Percentiles rank a stretch among this genome's conserved stretches.
These are phyloP conservation scores for Monosporozyma unispora DNA, from an alignment of 805 yeast genomes.

Conservation along the genomic window DNA sequence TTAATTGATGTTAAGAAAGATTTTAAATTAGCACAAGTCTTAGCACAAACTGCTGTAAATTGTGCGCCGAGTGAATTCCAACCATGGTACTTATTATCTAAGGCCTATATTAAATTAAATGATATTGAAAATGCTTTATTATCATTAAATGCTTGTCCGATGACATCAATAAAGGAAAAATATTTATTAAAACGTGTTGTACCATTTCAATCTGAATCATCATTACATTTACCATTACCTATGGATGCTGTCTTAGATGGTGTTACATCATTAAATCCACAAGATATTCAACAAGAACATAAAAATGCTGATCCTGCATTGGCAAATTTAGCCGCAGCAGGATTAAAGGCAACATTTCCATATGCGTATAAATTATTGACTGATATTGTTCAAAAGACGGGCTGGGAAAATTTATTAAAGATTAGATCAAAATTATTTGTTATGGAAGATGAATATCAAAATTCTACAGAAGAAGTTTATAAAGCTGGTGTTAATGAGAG, in stretches of 20 bases:
- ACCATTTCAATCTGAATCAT: constrained; percentile 30
- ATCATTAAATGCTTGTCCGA: constrained; percentile 72
- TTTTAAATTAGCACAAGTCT: constrained; percentile 18
- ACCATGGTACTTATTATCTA: constrained; percentile 63
- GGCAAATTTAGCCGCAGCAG: constrained; percentile 58
- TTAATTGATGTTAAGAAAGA: constrained; percentile 22
- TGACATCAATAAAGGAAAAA: constrained; percentile 60
- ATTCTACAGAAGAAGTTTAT: constrained; percentile 16
- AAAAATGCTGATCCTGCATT: constrained; percentile 53
- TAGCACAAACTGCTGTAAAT: constrained; percentile 38
- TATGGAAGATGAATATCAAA: constrained; percentile 53
- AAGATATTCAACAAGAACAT: constrained; percentile 58
- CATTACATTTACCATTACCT: constrained; percentile 67
- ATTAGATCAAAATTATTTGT: constrained; percentile 57
- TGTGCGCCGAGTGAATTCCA: constrained; percentile 67
- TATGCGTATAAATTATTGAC: constrained; percentile 54
- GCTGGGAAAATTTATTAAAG: constrained; percentile 62
- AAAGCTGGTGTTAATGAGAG: background rate
- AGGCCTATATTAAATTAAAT: constrained; percentile 50
- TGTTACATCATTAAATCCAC: constrained; percentile 58
- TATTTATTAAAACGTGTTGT: constrained; percentile 53
- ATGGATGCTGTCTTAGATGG: constrained; percentile 62
- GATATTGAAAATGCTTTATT: constrained; percentile 65
- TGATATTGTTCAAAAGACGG: constrained; percentile 53
- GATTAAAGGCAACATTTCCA: constrained; percentile 49